These are phyloP conservation scores for Cladosporium cucumerinum DNA, from an alignment of 2,329 filamentous ascomycete species.

Conservation along the genomic window DNA sequence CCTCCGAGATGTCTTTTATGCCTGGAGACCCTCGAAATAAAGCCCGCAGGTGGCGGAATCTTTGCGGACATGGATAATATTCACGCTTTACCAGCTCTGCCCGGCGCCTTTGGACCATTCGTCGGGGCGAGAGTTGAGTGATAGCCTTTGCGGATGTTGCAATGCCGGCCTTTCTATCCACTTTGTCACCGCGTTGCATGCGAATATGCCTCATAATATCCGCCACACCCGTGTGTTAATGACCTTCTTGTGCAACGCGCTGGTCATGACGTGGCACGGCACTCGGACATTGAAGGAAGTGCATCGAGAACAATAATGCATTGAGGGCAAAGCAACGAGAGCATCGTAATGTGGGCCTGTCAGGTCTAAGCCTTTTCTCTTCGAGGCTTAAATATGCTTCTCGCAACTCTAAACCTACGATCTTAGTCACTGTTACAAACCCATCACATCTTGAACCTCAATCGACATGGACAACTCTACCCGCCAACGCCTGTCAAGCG, in stretches of 20 bases:
- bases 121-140: background rate
- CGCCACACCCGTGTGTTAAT: background rate
- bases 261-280: background rate
- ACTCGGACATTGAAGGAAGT: background rate
- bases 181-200: background rate
- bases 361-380: background rate
- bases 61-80: background rate
- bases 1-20: background rate
- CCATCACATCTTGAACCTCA: background rate
- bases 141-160: background rate
- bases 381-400: background rate
- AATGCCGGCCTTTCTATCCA: background rate
- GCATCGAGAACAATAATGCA: background rate
- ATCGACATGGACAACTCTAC: background rate
- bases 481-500: background rate
- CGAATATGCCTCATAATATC: background rate
- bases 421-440: background rate
- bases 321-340: background rate
- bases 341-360: background rate
- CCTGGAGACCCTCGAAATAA: background rate
- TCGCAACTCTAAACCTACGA: background rate
- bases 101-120: background rate
- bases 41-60: background rate
- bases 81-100: background rate
- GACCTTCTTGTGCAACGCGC: background rate